Evolutionary conservation across 2,329 filamentous ascomycete species (phyloP).

Genomic region (Hymenoscyphus fraxineus): DNA sequence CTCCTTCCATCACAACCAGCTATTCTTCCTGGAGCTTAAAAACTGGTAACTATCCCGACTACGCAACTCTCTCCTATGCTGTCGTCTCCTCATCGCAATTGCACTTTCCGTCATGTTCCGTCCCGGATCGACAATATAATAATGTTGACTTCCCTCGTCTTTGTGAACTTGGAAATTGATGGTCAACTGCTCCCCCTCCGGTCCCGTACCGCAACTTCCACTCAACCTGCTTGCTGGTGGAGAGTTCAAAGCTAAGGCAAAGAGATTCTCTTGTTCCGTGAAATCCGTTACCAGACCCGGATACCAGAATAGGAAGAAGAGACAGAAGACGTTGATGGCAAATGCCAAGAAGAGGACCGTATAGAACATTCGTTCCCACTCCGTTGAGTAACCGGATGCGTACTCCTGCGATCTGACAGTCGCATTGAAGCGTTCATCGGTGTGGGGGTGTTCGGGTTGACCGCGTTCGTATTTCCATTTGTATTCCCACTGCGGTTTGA

Average conservation of each 20-base stretch:
- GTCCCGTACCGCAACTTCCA: constrained; percentile 55
- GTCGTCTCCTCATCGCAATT: constrained; percentile 14
- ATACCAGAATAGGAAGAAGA: constrained; percentile 55
- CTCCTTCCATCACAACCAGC: constrained; percentile 16
- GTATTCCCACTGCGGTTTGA: constrained; percentile 54
- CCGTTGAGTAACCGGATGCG: constrained; percentile 57
- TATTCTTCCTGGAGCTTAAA: constrained; percentile 23
- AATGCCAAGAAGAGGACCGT: constrained; percentile 63
- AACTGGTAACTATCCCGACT: constrained; percentile 23
- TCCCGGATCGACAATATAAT: constrained; percentile 48
- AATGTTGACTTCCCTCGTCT: constrained; percentile 48
- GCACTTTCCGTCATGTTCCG: constrained; percentile 6
- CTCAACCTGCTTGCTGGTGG: constrained; percentile 49
- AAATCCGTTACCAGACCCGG: constrained; percentile 70
- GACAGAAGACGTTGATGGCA: constrained; percentile 61
- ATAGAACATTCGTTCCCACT: constrained; percentile 66
- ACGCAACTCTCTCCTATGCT: constrained; percentile 4
- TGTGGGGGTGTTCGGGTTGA: constrained; percentile 43
- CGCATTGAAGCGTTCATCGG: constrained; percentile 55
- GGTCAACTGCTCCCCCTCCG: constrained; percentile 33
- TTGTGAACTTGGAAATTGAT: constrained; percentile 43
- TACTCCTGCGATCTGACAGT: constrained; percentile 64
- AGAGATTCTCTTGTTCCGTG: constrained; percentile 72
- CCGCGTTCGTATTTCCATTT: constrained; percentile 11
- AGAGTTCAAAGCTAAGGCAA: constrained; percentile 66